Evolutionary conservation across 257 asterid genomes (phyloP), one percentile per base, ranked within the genome.

Genomic region (Perilla frutescens): DNA sequence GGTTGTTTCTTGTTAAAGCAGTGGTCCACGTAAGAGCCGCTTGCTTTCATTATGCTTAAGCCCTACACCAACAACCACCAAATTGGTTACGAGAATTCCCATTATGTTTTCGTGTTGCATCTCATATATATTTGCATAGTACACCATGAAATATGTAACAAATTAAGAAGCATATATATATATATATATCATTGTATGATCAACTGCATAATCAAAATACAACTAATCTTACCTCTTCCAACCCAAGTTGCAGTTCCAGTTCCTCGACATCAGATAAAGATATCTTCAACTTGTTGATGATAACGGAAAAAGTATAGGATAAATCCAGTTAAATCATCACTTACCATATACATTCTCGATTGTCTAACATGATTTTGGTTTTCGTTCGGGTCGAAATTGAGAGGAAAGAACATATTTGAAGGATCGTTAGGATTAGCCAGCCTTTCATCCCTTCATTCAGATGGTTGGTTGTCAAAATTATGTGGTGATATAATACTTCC

Each of bases 161-260:
- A 47, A 9, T 2, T 4, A 47, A 0, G 51, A 47, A 20, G 26
- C 26, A 20, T 20, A 20, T 20, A 20, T 20, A 20, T 20, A 20
- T 20, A 20, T 20, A 20, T 20, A 20, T 20, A 20, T 20, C 26
- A 20, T 20, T 20, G 26, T 20, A 20, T 20, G 26, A 20, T 20
- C 26, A 20, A 20, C 26, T 9, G 4, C 9, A 43, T 43, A 3
- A 47, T 13, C 3, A 3, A 44, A 44, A 44, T 12, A 44, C 8
- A 12, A 44, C 49, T n/a, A 47, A 47, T 9, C 51, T 47, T 60
- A 66, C 79, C 79, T 72, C 82, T 20, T 72, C n/a, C 45, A 68
- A 4, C 6, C 79, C 67, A 4, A 78, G 26, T 5, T 15, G 41
- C 6, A 78, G 1, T 10, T 58, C 43, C 47, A 59, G 7, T 39